Conservation (phyloP, 352 stramenopile genomes). For the Phytophthora lateralis region DNA sequence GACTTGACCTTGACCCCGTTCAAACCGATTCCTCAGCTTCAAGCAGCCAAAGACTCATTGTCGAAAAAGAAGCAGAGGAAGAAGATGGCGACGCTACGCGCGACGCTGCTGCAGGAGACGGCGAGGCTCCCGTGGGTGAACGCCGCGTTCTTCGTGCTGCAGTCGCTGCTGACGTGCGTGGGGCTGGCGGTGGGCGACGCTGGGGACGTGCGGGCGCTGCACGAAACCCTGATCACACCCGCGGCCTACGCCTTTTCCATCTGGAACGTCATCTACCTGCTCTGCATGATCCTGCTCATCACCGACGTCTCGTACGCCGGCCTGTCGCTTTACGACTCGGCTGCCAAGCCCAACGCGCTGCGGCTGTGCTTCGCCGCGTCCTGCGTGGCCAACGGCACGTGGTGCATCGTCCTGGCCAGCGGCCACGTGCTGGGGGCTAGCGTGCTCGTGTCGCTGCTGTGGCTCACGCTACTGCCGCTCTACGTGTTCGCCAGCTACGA, state of each 20-base stretch:
- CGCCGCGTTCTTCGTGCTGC: constrained; percentile 52
- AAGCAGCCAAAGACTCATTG: constrained; percentile 24
- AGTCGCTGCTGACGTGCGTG: constrained; percentile 55
- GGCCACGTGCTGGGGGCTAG: constrained; percentile 44
- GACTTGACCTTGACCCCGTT: neutral
- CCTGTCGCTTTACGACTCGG: constrained; percentile 54
- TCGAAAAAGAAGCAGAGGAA: constrained; percentile 22
- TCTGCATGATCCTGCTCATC: constrained; percentile 57
- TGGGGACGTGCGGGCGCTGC: constrained; percentile 27
- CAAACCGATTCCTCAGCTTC: constrained; percentile 19
- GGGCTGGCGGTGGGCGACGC: constrained; percentile 35
- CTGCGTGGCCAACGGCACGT: constrained; percentile 54
- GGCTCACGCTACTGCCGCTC: constrained; percentile 61
- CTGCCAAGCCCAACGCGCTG: constrained; percentile 48
- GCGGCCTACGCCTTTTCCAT: constrained; percentile 64
- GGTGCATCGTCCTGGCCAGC: constrained; percentile 58
- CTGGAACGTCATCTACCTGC: constrained; percentile 72
- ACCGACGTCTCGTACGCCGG: constrained; percentile 57
- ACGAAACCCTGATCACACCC: constrained; percentile 62
- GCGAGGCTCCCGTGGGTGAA: constrained; percentile 53
- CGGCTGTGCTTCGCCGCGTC: constrained; percentile 60
- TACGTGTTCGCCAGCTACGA: constrained; percentile 72
- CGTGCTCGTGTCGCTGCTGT: constrained; percentile 60
- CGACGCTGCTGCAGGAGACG: constrained; percentile 18
- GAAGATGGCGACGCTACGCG: constrained; percentile 17